phyloP scores from a whole-genome alignment of 345 rosid genomes.

The Jatropha curcas region DNA sequence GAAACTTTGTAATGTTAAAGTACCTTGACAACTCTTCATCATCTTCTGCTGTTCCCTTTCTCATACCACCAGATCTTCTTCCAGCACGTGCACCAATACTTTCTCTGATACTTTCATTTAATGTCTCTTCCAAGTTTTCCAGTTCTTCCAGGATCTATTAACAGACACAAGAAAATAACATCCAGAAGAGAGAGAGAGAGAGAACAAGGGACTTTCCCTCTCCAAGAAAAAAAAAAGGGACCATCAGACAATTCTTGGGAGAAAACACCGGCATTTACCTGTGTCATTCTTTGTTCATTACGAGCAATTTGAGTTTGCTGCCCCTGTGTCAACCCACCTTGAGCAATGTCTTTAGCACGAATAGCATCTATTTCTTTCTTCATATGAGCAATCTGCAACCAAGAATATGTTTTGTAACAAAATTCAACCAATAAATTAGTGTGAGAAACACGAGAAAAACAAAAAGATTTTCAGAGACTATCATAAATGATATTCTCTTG shows the following conservation, averaged over 20 bases:
- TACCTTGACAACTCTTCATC: constrained; percentile 75
- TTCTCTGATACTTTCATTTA: constrained; percentile 90
- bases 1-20: constrained; percentile 9
- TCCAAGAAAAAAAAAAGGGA: constrained; percentile 8
- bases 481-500: neutral
- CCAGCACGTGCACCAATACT: constrained; percentile 86
- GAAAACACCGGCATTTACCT: constrained; percentile 43
- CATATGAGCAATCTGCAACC: constrained; percentile 82
- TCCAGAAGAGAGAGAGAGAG: neutral
- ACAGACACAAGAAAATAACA: neutral
- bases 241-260: neutral
- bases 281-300: constrained; percentile 84
- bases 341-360: constrained; percentile 90
- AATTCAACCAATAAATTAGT: neutral
- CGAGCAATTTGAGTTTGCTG: constrained; percentile 99
- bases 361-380: constrained; percentile 93
- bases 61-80: constrained; percentile 44
- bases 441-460: neutral
- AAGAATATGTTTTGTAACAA: constrained; percentile 11
- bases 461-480: neutral
- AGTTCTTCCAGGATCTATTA: constrained; percentile 85
- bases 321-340: constrained; percentile 97
- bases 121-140: constrained; percentile 94
- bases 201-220: neutral
- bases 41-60: constrained; percentile 56